Base-by-base conservation (phyloP, 2,329 filamentous ascomycete genomes). In the Colletotrichum liaoningense region DNA sequence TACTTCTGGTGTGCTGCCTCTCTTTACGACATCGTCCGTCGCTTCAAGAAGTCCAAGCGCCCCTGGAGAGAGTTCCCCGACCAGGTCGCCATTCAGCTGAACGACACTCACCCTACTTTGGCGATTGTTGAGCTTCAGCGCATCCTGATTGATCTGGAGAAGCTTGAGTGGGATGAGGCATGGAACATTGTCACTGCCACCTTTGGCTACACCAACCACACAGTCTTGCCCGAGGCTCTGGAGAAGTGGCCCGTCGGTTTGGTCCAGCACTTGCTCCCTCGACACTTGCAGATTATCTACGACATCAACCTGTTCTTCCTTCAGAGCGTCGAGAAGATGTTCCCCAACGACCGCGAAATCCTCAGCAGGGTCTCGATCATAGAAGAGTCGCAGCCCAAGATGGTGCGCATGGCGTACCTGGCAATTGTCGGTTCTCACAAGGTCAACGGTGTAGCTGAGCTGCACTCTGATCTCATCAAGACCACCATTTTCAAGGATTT, bases 401-500 rank as follows among this genome's bases (percentile, higher is more conserved):
- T 98, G 94, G 93, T 99, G 74, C 93, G 96, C 81, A 99, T 99
- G 97, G 97, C 97, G 2, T 97, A 91, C 83, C 87, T 99, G 64
- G 97, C 97, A 75, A 93, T 98, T 80, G 95, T 99, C 78, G 97
- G 97, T 60, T 98, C 97, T 46, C 97, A 98, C 90, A 99, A 98
- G 87, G 95, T 99, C 86, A 99, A 99, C 78, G 97, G 97, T 82
- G 97, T 99, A 46, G 97, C 97, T 42, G 97, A 99, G 85, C 86
- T 99, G 76, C 97, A 99, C 85, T 99, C 97, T 0, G 97, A 99
- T 81, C 88, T 99, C 72, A 98, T 99, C 87, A 97, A 97, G 87
- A 97, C 95, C 0, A 99, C 97, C n/a, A 97, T 99, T 78, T 98
- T 99, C 91, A 98, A 97, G 84, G 97, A 99, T 83, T 99, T 99